Conservation (phyloP, 805 yeast species). For the Cyberlindnera americana region DNA sequence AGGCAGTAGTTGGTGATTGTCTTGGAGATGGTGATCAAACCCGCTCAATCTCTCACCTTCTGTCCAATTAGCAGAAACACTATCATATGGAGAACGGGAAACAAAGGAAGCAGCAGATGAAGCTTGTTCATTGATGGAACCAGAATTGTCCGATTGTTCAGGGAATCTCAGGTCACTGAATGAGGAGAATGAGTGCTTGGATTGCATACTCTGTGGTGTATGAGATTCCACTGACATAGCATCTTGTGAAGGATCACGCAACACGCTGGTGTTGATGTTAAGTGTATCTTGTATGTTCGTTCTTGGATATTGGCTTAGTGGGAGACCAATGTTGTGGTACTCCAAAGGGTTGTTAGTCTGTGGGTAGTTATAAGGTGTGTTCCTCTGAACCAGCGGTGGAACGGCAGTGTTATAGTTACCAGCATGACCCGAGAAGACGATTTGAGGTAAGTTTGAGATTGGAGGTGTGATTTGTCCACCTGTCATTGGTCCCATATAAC, state of each 20-base stretch:
- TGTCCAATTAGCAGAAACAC: neutral
- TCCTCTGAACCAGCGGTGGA: neutral
- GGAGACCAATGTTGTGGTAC: neutral
- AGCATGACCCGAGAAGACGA: constrained; percentile 1
- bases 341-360: neutral
- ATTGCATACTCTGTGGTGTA: constrained; percentile 10
- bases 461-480: constrained; percentile 2
- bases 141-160: constrained; percentile 1
- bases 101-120: neutral
- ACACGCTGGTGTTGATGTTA: neutral
- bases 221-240: constrained; percentile 3
- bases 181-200: constrained; percentile 11
- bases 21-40: neutral
- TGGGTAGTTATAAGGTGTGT: neutral
- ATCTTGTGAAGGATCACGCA: constrained; percentile 1
- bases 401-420: constrained; percentile 2
- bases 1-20: neutral
- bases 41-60: neutral
- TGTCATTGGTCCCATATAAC: neutral
- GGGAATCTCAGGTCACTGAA: constrained; percentile 10
- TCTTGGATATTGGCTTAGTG: constrained; percentile 1
- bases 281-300: neutral
- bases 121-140: neutral
- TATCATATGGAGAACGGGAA: constrained; percentile 1
- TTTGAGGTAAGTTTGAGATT: constrained; percentile 5